phyloP scores from a whole-genome alignment of 768 basidiomycete genomes.

The Galerina marginata region DNA sequence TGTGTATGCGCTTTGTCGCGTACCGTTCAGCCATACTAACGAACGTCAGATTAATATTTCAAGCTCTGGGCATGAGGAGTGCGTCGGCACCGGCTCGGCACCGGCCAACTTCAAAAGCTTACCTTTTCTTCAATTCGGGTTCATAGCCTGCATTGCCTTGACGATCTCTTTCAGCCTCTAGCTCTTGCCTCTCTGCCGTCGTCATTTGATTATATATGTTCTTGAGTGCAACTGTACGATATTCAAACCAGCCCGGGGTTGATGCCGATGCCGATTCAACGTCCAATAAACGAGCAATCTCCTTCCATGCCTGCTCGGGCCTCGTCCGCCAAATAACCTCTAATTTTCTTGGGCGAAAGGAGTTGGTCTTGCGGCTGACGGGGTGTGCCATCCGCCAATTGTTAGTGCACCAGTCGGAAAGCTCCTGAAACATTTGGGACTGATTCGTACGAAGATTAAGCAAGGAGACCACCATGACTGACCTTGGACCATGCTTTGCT shows the following conservation, averaged over 20 bases:
- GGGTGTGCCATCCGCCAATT: not conserved
- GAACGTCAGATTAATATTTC: too few relatives aligned
- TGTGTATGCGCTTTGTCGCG: not conserved
- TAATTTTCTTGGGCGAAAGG: not conserved
- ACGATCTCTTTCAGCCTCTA: not conserved
- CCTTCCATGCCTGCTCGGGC: not conserved
- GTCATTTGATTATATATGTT: not conserved
- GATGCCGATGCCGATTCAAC: not conserved
- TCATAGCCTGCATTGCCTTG: too few relatives aligned
- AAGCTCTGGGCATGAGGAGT: too few relatives aligned
- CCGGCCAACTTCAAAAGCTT: too few relatives aligned
- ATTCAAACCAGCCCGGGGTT: not conserved
- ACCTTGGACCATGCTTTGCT: not conserved
- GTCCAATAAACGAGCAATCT: not conserved
- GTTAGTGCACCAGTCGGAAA: not conserved
- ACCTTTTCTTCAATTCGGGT: too few relatives aligned
- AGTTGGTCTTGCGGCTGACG: not conserved
- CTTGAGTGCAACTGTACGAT: not conserved
- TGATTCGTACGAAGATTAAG: too few relatives aligned
- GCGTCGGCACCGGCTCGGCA: not conserved
- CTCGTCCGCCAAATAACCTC: not conserved
- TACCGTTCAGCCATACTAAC: not conserved
- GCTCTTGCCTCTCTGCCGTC: not conserved
- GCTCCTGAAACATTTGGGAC: not conserved
- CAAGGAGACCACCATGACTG: not conserved